phyloP scores from a whole-genome alignment of 306 rosid species.

The Mimosa bimucronata region DNA sequence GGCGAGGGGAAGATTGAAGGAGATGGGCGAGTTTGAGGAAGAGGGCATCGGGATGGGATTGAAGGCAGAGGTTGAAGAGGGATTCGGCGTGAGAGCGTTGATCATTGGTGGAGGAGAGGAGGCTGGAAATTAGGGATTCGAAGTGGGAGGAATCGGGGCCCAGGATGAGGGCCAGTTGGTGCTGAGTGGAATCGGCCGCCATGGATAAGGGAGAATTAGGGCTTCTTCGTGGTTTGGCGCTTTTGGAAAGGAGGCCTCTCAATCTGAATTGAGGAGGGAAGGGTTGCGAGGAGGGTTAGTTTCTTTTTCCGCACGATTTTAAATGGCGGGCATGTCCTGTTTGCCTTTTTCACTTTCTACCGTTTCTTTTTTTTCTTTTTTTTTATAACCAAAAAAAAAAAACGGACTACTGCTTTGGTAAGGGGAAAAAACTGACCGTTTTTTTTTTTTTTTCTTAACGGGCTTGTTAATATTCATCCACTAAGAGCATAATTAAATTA shows the following conservation, averaged over 20 bases:
- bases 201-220: slow-evolving; percentile 36
- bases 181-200: slow-evolving; percentile 54
- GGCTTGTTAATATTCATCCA: background rate
- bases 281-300: slow-evolving; percentile 8
- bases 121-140: slow-evolving; percentile 64
- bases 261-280: slow-evolving; percentile 32
- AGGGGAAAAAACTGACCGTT: no score
- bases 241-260: slow-evolving; percentile 24
- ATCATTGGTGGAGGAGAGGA: slow-evolving; percentile 59
- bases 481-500: no score
- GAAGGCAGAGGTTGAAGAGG: slow-evolving; percentile 67
- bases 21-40: slow-evolving; percentile 50
- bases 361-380: background rate
- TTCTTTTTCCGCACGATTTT: background rate
- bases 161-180: slow-evolving; percentile 51
- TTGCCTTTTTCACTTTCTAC: background rate
- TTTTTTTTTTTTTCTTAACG: no score
- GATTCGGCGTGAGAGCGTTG: slow-evolving; percentile 65
- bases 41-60: slow-evolving; percentile 57
- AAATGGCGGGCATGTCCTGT: slow-evolving; percentile 36
- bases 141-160: slow-evolving; percentile 53
- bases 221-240: slow-evolving; percentile 8
- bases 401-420: background rate
- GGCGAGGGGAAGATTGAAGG: slow-evolving; percentile 50
- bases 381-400: background rate